Conservation (phyloP, 176 grass and related monocot genomes). For the Chrysopogon serrulatus region DNA sequence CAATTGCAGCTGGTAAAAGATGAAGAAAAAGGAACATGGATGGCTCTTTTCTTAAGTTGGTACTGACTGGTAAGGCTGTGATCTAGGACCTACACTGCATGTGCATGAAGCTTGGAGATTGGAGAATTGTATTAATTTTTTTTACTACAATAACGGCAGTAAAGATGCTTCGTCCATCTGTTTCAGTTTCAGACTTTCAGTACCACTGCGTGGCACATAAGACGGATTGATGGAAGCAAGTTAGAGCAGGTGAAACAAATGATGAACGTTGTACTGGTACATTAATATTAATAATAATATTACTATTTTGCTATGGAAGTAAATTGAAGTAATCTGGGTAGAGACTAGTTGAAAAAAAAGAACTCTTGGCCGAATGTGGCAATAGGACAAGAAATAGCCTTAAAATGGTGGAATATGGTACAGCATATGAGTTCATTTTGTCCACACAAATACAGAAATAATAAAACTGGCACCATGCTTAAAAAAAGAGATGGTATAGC, state of each 20-base stretch:
- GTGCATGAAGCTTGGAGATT: background rate
- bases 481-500: background rate
- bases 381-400: background rate
- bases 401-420: background rate
- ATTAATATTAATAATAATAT: no score
- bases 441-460: background rate
- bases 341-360: background rate
- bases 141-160: background rate
- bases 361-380: background rate
- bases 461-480: background rate
- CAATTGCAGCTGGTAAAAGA: constrained; percentile 2
- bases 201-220: background rate
- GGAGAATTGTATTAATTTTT: background rate
- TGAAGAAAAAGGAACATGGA: background rate
- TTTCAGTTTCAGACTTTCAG: background rate
- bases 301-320: background rate
- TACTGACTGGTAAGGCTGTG: background rate
- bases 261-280: background rate
- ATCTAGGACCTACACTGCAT: background rate
- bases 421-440: background rate
- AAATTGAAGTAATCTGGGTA: background rate
- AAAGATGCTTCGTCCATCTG: background rate
- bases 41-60: background rate
- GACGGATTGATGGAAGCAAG: background rate
- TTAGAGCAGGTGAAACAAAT: background rate